Evolutionary conservation across 2,329 filamentous ascomycete genomes (phyloP), one percentile per base, ranked within the genome.

Genomic region (Tolypocladium paradoxum): DNA sequence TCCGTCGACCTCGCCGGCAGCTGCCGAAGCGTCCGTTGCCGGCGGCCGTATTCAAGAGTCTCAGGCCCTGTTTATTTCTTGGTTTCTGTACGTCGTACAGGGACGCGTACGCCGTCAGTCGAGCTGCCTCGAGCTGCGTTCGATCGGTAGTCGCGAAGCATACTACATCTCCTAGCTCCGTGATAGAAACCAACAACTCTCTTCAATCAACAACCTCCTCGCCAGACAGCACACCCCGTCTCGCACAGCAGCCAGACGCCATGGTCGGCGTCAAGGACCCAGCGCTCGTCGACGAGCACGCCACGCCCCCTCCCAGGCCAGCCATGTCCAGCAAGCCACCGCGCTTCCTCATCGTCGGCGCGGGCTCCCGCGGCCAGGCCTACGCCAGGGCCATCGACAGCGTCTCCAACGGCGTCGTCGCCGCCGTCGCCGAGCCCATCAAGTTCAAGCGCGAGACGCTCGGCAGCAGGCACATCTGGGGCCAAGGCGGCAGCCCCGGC

Each of bases 401-500:
- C 18, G 81, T 81, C 20, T 84, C 81, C 55, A 79, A 83, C 58
- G 88, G 85, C 6, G 65, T 84, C 34, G 81, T 97, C 55, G 81
- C 79, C 24, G 88, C 88, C 29, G 82, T 99, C 18, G 90, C 87
- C 24, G 93, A 97, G 61, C 90, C 91, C 0, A 75, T 89, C 59
- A 67, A 76, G 16, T 93, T 84, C 70, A 95, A 95, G 70, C 82
- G 92, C 5, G 72, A 77, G 43, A 75, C 78, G 0, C 83, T 96
- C 50, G 88, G 87, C 14, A 71, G 73, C 16, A 81, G 74, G 55
- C 89, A 87, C 67, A 87, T 96, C 62, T 92, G 88, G 88, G 78
- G 79, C 4, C 62, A 69, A 1, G 61, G 57, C 47, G 63, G 64
- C 8, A 58, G 67, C 0, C 74, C 83, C 0, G 53, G 64, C 1